Conservation (phyloP, 2,329 filamentous ascomycete genomes). For the Fusarium phyllophilum region DNA sequence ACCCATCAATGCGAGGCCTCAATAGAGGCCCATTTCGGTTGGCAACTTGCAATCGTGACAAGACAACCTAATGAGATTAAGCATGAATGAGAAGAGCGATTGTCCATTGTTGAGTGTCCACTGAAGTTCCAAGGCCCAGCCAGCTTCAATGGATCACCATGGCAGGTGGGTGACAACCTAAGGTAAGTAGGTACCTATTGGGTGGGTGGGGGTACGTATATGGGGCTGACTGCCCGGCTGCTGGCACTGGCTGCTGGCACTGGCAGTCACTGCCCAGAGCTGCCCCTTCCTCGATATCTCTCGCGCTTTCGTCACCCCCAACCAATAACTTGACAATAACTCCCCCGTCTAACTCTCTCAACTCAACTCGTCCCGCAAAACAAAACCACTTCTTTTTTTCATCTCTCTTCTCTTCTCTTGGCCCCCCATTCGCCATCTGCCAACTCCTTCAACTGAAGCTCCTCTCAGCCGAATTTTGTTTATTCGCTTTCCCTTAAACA, state of each 20-base stretch:
- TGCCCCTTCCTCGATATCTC: slow-evolving; percentile 39
- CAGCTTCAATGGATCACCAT: not conserved
- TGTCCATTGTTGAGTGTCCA: not conserved
- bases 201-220: slow-evolving; percentile 14
- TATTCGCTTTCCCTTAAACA: slow-evolving; percentile 29
- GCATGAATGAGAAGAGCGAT: slow-evolving; percentile 17
- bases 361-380: slow-evolving; percentile 40
- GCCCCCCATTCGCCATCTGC: slow-evolving; percentile 28
- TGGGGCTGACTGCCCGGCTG: not conserved
- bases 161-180: not conserved
- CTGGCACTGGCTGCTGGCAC: slow-evolving; percentile 6
- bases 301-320: slow-evolving; percentile 48
- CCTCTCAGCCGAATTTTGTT: slow-evolving; percentile 31
- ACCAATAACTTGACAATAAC: slow-evolving; percentile 35
- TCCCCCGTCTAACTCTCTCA: slow-evolving; percentile 35
- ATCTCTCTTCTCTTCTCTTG: slow-evolving; percentile 39
- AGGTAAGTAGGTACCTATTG: not conserved
- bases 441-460: slow-evolving; percentile 33
- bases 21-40: slow-evolving; percentile 4
- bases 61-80: slow-evolving; percentile 1
- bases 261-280: slow-evolving; percentile 11
- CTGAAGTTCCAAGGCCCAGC: slow-evolving; percentile 28
- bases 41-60: not conserved
- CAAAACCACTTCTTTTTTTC: slow-evolving; percentile 44
- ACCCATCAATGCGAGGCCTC: not conserved